Conservation (phyloP, 2,329 filamentous ascomycete species). For the Rasamsonia emersonii region DNA sequence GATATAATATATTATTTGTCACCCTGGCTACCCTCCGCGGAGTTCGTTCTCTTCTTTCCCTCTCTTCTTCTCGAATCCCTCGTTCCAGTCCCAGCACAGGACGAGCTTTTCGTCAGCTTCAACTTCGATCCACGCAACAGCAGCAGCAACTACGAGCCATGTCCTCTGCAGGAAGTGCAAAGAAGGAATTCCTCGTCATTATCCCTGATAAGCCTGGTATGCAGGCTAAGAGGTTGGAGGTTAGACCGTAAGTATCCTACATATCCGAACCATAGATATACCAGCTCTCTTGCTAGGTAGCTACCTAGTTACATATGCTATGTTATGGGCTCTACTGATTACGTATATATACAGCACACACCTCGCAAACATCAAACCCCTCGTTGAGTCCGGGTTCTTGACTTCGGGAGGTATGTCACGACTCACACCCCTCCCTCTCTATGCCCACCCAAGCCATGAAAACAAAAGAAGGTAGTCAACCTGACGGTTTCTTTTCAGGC, state of each 20-base stretch:
- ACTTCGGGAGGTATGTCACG: slow-evolving; percentile 55
- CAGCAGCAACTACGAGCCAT: too few relatives aligned
- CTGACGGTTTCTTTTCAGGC: slow-evolving; percentile 37
- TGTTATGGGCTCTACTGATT: not conserved
- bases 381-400: slow-evolving; percentile 47
- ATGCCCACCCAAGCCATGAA: too few relatives aligned
- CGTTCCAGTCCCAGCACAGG: not conserved
- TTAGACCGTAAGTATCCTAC: slow-evolving; percentile 20
- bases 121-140: slow-evolving; percentile 5
- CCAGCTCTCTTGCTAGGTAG: too few relatives aligned
- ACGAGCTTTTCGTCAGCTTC: slow-evolving; percentile 3
- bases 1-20: too few relatives aligned
- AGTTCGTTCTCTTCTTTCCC: too few relatives aligned
- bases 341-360: slow-evolving; percentile 36
- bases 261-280: too few relatives aligned
- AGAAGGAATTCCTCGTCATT: slow-evolving; percentile 60
- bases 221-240: slow-evolving; percentile 52
- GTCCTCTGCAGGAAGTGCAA: slow-evolving; percentile 23
- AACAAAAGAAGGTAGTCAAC: too few relatives aligned
- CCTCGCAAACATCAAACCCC: slow-evolving; percentile 47
- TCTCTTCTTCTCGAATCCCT: not conserved
- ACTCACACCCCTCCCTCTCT: slow-evolving; percentile 3
- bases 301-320: too few relatives aligned
- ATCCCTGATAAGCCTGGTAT: slow-evolving; percentile 57
- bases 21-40: too few relatives aligned